A percentile compares a stretch with the other conserved stretches of the same genome.
phyloP scores from a whole-genome alignment of 139 green algal species.

The Chlorella sp. region DNA sequence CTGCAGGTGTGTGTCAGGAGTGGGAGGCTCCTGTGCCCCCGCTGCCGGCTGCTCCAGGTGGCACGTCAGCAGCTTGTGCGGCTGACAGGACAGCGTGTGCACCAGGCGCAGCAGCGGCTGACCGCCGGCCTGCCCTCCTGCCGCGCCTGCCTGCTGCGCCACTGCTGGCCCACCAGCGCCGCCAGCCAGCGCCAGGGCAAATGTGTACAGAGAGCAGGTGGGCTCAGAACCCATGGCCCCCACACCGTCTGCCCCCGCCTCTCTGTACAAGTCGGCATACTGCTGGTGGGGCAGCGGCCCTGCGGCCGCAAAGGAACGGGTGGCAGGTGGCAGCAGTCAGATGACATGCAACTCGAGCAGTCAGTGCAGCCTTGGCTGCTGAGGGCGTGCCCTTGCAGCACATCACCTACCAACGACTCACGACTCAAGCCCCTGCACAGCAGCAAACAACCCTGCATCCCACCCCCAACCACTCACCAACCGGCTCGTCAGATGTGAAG shows the following conservation, averaged over 20 bases:
- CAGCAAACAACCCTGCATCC: too few relatives aligned
- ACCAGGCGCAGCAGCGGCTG: slow-evolving; percentile 9
- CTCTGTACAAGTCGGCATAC: slow-evolving; percentile 74
- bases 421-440: too few relatives aligned
- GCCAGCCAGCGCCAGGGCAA: neutral
- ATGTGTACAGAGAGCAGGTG: slow-evolving; percentile 44
- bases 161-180: neutral
- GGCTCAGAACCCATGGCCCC: slow-evolving; percentile 52
- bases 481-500: slow-evolving; percentile 56
- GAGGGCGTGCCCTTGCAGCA: too few relatives aligned
- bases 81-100: slow-evolving; percentile 32
- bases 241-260: slow-evolving; percentile 66
- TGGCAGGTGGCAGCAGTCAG: too few relatives aligned
- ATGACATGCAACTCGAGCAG: too few relatives aligned
- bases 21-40: slow-evolving; percentile 22
- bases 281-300: slow-evolving; percentile 56
- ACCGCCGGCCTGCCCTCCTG: neutral
- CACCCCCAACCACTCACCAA: slow-evolving; percentile 14
- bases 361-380: too few relatives aligned
- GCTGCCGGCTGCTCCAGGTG: slow-evolving; percentile 17
- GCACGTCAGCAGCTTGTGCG: slow-evolving; percentile 41
- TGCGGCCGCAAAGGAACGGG: too few relatives aligned
- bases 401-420: too few relatives aligned
- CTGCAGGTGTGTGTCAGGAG: neutral
- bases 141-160: neutral